Evolutionary conservation across 768 basidiomycete genomes (phyloP), one percentile per base, ranked within the genome.

Genomic region (Russula olivacea): DNA sequence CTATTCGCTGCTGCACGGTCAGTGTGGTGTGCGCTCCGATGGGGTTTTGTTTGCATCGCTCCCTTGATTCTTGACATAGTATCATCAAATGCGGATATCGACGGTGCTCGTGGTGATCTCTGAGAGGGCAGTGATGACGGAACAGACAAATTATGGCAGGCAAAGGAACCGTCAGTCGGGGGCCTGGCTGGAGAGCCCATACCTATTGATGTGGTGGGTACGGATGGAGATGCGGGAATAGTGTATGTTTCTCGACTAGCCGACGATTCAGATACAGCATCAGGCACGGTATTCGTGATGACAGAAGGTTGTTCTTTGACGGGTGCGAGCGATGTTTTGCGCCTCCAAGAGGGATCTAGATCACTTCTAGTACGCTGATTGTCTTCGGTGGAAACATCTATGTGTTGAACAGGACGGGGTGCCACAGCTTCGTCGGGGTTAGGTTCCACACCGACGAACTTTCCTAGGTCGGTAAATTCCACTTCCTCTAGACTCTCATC

Each of bases 31-130:
- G 73, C 23, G 77, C 75, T 61, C 85, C 58, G 40, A 17, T 55
- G 59, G 19, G 71, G 87, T 84, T 88, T 88, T 34, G 79, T 80
- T 70, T 83, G 81, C 60, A 93, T 69, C 15, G 86, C 91, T 36
- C 89, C 91, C 69, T 87, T 93, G 69, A 93, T 92, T 47, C 91
- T 83, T 7, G 88, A 89, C 82, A 93, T 91, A 30, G 84, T 82
- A 70, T 93, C 89, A 69, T 90, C 84, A 65, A 93, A 74, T 19
- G 89, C 81, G 2, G 89, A 86, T 83, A 91, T 89, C 34, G 74
- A 70, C 9, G 71, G 59, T 32, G 72, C 68, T 10, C 68, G 49
- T 10, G 72, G 70, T 15, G 72, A 71, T 25, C 69, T 69, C 55
- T 64, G 64, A 17, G 64, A 51, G 5, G 55, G 36, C 25, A 59